Evolutionary conservation across 2,329 filamentous ascomycete species (phyloP).

Genomic region (Fusarium cyanostomum): DNA sequence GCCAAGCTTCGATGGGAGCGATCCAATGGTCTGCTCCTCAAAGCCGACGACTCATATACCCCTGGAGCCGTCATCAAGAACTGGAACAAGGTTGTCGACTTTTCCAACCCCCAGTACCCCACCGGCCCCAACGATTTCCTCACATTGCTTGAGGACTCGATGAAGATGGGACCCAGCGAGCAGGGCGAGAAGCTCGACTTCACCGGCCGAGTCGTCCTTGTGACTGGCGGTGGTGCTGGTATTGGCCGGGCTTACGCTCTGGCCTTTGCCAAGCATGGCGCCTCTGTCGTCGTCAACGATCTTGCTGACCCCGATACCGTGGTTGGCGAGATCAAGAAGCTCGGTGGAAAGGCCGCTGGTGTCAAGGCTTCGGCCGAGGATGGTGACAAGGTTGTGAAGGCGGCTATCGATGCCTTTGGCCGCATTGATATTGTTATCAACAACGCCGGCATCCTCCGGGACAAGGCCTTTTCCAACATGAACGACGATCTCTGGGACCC

Average conservation of each 20-base stretch:
- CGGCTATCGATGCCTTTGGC: constrained; percentile 91
- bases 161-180: constrained; percentile 78
- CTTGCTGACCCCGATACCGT: constrained; percentile 90
- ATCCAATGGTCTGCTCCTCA: constrained; percentile 86
- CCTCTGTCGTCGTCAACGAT: constrained; percentile 93
- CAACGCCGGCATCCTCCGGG: constrained; percentile 96
- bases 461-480: constrained; percentile 99
- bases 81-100: constrained; percentile 90
- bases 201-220: constrained; percentile 82
- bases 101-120: constrained; percentile 82
- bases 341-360: constrained; percentile 88
- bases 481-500: constrained; percentile 92
- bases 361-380: constrained; percentile 95
- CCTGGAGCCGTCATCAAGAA: constrained; percentile 87
- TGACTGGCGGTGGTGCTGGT: constrained; percentile 89
- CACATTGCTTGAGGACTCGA: constrained; percentile 81
- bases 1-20: constrained; percentile 97
- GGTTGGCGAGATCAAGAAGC: constrained; percentile 89
- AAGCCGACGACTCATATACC: constrained; percentile 87
- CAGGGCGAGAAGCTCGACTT: constrained; percentile 81
- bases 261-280: constrained; percentile 85
- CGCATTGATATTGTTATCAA: constrained; percentile 96
- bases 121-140: constrained; percentile 89
- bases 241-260: constrained; percentile 92
- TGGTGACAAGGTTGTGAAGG: constrained; percentile 89